Base-by-base conservation (phyloP, 495 filamentous ascomycete species). In the Hypoxylon perforatum region DNA sequence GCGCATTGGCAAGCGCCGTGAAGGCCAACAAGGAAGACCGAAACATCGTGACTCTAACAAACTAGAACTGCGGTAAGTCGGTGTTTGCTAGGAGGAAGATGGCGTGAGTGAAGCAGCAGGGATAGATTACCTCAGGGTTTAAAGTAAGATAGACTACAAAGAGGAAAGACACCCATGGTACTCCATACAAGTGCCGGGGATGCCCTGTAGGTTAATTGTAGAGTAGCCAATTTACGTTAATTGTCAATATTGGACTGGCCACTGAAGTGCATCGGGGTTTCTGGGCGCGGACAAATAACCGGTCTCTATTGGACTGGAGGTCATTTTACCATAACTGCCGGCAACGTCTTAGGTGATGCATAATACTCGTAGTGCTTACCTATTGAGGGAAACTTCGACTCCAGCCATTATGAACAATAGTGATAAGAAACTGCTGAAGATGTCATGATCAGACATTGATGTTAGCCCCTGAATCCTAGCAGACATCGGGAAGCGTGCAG, bases 291-390 rank as follows among this genome's bases (percentile, higher is more conserved):
- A 2, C 9, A 48, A 42, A 18, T 30, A 30, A 9, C 10, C 44
- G 11, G 41, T 41, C 4, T 36, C 39, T 11, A 63, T 69, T 69
- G 65, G 60, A n/a, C 19, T 36, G 19, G 14, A 11, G 15, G 23
- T 25, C 33, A 63, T 69, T 69, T 55, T 63, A 4, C 65, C 59
- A 39, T 44, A 68, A 47, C 42, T 63, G 48, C 65, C 65, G 65
- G 55, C 38, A 35, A 47, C 21, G 7, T 28, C 18, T 46, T 4
- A 46, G 21, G 5, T 11, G 44, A 23, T 9, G 21, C 19, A 46
- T 23, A 7, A 23, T 44, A 9, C 11, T 22, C 9, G 12, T 19
- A 46, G 21, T 23, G 3, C 17, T 46, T 6, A 22, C 17, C 23
- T 6, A 22, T 22, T 23, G 14, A 46, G 23, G 9, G 14, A 9